Evolutionary conservation across 495 filamentous ascomycete species (phyloP).

Genomic region (Rhypophila decipiens): DNA sequence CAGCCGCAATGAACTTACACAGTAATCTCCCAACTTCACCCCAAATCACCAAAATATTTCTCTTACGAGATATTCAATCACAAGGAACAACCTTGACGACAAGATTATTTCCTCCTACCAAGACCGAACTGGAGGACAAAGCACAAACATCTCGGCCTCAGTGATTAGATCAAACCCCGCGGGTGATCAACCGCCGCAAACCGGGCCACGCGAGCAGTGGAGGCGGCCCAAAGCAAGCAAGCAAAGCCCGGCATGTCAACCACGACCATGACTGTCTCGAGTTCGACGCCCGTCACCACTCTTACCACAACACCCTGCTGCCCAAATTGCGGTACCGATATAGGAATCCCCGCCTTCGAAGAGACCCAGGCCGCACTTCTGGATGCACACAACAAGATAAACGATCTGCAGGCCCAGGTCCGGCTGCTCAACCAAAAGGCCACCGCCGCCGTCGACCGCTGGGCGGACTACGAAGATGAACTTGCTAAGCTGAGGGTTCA

Average conservation of each 20-base stretch:
- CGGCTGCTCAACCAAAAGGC: constrained; percentile 68
- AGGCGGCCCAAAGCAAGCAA: too few relatives aligned
- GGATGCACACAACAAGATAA: constrained; percentile 61
- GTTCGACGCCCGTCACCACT: too few relatives aligned
- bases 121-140: too few relatives aligned
- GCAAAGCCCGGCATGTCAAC: background rate
- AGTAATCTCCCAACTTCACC: too few relatives aligned
- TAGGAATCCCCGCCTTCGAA: constrained; percentile 24
- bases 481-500: constrained; percentile 57
- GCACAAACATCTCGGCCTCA: too few relatives aligned
- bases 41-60: too few relatives aligned
- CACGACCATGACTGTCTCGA: background rate
- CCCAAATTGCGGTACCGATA: constrained; percentile 32
- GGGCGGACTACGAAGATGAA: constrained; percentile 94
- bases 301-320: constrained; percentile 21
- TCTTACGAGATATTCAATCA: too few relatives aligned
- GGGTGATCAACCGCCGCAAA: background rate
- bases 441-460: constrained; percentile 67
- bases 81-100: too few relatives aligned
- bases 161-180: background rate
- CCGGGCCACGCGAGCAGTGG: too few relatives aligned
- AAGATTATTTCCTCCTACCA: too few relatives aligned
- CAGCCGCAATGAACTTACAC: too few relatives aligned
- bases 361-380: constrained; percentile 45
- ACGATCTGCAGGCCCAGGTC: constrained; percentile 78